Evolutionary conservation across 202 grass and related monocot genomes (phyloP).

Genomic region (Musa balbisiana): DNA sequence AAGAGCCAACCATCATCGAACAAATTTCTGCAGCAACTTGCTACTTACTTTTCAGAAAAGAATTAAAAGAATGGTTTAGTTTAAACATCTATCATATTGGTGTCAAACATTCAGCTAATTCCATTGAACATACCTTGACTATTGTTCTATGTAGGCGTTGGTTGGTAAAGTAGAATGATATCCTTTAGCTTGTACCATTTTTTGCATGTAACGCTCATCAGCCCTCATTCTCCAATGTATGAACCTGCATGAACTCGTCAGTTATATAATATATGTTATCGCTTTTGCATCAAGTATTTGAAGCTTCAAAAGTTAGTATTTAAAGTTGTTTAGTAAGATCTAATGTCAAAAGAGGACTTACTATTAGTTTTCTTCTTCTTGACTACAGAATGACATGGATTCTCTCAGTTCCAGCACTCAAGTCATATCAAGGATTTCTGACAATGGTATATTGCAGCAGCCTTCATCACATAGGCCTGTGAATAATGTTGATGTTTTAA

Average conservation of each 20-base stretch:
- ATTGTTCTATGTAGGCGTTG: background rate
- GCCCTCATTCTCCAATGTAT: background rate
- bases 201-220: background rate
- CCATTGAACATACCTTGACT: background rate
- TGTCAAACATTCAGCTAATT: too few relatives aligned
- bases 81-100: too few relatives aligned
- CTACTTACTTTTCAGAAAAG: too few relatives aligned
- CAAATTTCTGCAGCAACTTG: too few relatives aligned
- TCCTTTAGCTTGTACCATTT: background rate
- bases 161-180: background rate
- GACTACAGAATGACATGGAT: constrained; percentile 47
- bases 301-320: background rate
- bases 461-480: constrained; percentile 43
- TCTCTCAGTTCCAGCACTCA: constrained; percentile 34
- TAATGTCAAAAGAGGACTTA: background rate
- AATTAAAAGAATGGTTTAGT: too few relatives aligned
- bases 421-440: constrained; percentile 31
- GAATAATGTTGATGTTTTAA: constrained; percentile 39
- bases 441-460: constrained; percentile 20
- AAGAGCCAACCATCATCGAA: too few relatives aligned
- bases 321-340: background rate
- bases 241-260: background rate
- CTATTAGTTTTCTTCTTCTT: constrained; percentile 27
- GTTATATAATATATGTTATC: background rate
- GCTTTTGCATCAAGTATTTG: background rate